Base-by-base conservation (phyloP, 331 rosid species). In the Erythrophleum ivorense region DNA sequence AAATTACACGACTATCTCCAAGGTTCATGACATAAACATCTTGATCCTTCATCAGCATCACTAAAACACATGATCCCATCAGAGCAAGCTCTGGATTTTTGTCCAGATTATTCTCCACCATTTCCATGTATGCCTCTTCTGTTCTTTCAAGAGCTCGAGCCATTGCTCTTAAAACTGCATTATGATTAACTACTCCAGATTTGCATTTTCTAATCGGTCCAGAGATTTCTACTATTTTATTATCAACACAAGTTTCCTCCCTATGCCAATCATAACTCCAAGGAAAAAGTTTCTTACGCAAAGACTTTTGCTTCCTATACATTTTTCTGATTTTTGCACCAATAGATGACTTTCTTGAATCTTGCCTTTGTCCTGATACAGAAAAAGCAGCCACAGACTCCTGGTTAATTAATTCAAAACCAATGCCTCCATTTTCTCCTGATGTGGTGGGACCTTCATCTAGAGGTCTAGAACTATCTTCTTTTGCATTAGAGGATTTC, bases 1-100 rank as follows among this genome's bases (percentile, higher is more conserved):
- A 84, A 68, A 90, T 84, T 31, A 53, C 90, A n/a, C 91, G 91
- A 69, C 93, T 90, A 81, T 90, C 93, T 77, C 93, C 91, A 24
- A 90, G 82, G 81, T 90, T 90, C 93, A 90, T 88, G 77, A 90
- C 90, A 88, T 90, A 90, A 65, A 90, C 93, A 88, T 90, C 93
- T 80, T 90, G 90, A 84, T 88, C 91, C 84, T 88, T 90, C 93
- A 90, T 90, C 83, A 90, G 66, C 93, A 90, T 88, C 78, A 90
- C 93, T 80, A 90, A 79, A 77, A 90, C 91, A 77, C 93, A 90
- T 19, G 93, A 90, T 11, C 93, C 93, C 93, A 90, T 90, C 63
- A 90, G 82, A 65, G 90, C 91, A 86, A 86, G 91, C 80, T 90
- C 93, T 2, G 93, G 93, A 84, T 82, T 90, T 75, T 80, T 90